Base-by-base conservation (phyloP, 768 basidiomycete genomes). In the Kwoniella bestiolae region DNA sequence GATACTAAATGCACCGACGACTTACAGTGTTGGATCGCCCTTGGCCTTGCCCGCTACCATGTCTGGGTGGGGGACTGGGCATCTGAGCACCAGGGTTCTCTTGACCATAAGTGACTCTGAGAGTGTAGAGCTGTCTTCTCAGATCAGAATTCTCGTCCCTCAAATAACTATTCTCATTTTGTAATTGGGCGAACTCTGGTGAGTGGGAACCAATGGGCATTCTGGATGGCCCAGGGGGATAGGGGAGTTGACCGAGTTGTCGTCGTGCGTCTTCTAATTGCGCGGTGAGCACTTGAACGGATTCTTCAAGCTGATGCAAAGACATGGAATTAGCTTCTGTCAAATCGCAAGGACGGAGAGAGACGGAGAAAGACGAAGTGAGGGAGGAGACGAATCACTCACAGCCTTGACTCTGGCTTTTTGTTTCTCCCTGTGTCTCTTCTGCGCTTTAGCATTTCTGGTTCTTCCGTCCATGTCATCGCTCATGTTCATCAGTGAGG, bases 361-460 rank as follows among this genome's bases (percentile, higher is more conserved):
- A n/a, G n/a, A n/a, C n/a, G n/a, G n/a, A n/a, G n/a, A 34, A 23
- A 28, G 38, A n/a, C 14, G 52, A 32, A 59, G 41, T 29, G 18
- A 18, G 5, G 5, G 21, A 56, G 45, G 29, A n/a, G 0, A 31
- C 41, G 23, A 41, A 21, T 45, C 14, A 80, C 79, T 72, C 50
- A 78, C 79, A 9, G 72, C 61, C 60, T 77, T 75, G 26, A 80
- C 60, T 52, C 76, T 71, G 41, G 76, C 77, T 65, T 80, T 80
- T 32, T 75, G 66, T 60, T 78, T 80, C 65, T 80, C 79, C 23
- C 79, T 60, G 56, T 80, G 79, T 56, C 77, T 65, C 65, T 74
- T 74, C 49, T 80, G 79, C 2, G 79, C 77, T 55, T 78, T 80
- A 5, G 79, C 79, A 56, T 80, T 80, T 32, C 77, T 61, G 18